These are phyloP conservation scores for Anisogramma anomala DNA, from an alignment of 2,329 filamentous ascomycete species.

Conservation along the genomic window DNA sequence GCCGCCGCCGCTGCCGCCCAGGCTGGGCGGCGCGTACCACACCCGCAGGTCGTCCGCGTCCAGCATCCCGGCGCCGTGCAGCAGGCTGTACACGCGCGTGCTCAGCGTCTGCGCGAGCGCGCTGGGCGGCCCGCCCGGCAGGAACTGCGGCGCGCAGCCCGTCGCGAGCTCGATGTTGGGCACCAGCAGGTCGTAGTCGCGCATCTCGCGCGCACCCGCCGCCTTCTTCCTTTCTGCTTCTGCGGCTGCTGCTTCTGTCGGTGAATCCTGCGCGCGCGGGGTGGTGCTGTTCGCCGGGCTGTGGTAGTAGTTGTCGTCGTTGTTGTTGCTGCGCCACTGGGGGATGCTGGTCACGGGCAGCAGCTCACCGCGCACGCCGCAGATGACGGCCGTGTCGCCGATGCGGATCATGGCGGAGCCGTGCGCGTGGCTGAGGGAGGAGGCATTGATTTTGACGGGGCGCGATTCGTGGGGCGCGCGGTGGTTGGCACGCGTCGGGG, in stretches of 20 bases:
- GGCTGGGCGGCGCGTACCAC: slow-evolving; percentile 44
- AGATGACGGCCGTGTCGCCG: slow-evolving; percentile 90
- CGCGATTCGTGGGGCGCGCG: slow-evolving; percentile 61
- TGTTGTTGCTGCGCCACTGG: slow-evolving; percentile 49
- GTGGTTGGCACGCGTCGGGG: slow-evolving; percentile 68
- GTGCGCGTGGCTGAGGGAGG: slow-evolving; percentile 77
- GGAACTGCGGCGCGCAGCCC: slow-evolving; percentile 73
- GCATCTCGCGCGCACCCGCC: slow-evolving; percentile 34
- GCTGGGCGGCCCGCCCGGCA: slow-evolving; percentile 73
- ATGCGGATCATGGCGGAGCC: slow-evolving; percentile 80
- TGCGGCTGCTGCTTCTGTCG: slow-evolving; percentile 14
- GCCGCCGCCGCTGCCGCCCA: slow-evolving; percentile 36
- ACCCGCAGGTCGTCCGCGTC: slow-evolving; percentile 60
- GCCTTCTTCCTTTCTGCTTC: slow-evolving; percentile 17
- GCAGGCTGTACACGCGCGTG: slow-evolving; percentile 63
- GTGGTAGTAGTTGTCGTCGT: too few species aligned
- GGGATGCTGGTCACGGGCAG: slow-evolving; percentile 64
- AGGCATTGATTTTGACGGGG: slow-evolving; percentile 63
- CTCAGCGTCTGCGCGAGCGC: slow-evolving; percentile 74
- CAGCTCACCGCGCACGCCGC: slow-evolving; percentile 79
- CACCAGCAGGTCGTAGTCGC: slow-evolving; percentile 64
- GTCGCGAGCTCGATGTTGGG: slow-evolving; percentile 91
- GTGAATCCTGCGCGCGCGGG: too few species aligned
- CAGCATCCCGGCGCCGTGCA: slow-evolving; percentile 61
- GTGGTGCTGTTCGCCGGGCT: too few species aligned